Evolutionary conservation across 2,329 filamentous ascomycete genomes (phyloP), one percentile per base, ranked within the genome.

Genomic region (Claviceps pusilla): DNA sequence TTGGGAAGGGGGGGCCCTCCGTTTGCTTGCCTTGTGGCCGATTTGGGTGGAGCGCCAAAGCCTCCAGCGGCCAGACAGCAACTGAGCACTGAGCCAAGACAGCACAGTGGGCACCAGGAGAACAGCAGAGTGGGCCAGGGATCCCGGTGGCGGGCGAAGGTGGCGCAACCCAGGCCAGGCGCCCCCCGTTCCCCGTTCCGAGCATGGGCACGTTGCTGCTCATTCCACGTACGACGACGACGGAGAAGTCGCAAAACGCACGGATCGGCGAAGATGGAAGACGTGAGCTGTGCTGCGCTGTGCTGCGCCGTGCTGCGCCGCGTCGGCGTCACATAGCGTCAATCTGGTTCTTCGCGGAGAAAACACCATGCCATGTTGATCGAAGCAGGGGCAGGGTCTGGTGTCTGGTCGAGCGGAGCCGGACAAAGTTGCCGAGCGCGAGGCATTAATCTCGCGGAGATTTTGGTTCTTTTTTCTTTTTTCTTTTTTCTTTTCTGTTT

Each of bases 11-110:
- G 42, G 48, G 14, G 39, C 2, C 1, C 5, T n/a, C 2, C 3
- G 37, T 24, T 24, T 41, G 37, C 7, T 41, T 41, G 12, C 48
- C 35, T 41, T 48, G 48, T 45, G 43, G 48, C 28, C 55, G 55
- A 54, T 56, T 51, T 41, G 54, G 45, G 52, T 56, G 55, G 52
- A 50, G 43, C 52, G 51, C 16, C 48, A 37, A 50, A 47, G 10
- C 35, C 50, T 52, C 14, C 16, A 28, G 45, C 31, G 10, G 2
- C 24, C 24, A 24, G 24, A 24, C 24, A 24, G 24, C 24, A 24
- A 24, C 24, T 24, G 24, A 24, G 24, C 24, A 24, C 24, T 28
- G 10, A n/a, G 35, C 50, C 45, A 53, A 50, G 47, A 47, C 29
- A 47, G 42, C 24, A 24, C 24, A 48, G 24, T 45, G 39, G 35